Evolutionary conservation across 139 green algal species (phyloP).

Genomic region (Desmodesmus armatus): DNA sequence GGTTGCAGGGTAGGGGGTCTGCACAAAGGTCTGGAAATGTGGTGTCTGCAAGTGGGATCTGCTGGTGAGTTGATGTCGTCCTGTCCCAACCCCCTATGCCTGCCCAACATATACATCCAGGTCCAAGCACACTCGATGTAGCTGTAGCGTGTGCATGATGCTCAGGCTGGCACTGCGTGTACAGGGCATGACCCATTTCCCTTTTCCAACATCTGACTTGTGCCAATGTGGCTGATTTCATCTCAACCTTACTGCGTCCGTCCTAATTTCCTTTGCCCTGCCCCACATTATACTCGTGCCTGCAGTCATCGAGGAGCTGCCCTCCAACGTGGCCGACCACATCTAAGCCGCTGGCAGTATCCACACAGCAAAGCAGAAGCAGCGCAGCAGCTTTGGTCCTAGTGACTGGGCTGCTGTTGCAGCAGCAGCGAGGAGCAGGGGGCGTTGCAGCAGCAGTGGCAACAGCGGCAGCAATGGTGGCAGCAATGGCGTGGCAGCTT

Average conservation of each 20-base stretch:
- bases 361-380: not conserved
- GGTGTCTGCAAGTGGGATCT: not conserved
- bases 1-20: no score
- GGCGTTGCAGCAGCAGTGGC: not conserved
- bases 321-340: constrained; percentile 96
- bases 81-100: no score
- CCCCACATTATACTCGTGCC: not conserved
- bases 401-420: not conserved
- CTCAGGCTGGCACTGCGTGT: no score
- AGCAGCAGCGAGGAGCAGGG: not conserved
- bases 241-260: no score
- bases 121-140: no score
- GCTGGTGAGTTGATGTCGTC: not conserved
- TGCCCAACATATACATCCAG: no score
- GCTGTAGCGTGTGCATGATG: no score
- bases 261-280: no score
- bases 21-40: no score
- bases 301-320: constrained; percentile 95
- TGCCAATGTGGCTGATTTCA: no score
- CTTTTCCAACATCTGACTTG: no score
- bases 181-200: no score
- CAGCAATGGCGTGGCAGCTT: not conserved
- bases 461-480: not conserved
- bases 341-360: constrained; percentile 68
- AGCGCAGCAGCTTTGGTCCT: not conserved